Base-by-base conservation (phyloP, 1,284 basidiomycete genomes). In the Ganoderma multipileum region DNA sequence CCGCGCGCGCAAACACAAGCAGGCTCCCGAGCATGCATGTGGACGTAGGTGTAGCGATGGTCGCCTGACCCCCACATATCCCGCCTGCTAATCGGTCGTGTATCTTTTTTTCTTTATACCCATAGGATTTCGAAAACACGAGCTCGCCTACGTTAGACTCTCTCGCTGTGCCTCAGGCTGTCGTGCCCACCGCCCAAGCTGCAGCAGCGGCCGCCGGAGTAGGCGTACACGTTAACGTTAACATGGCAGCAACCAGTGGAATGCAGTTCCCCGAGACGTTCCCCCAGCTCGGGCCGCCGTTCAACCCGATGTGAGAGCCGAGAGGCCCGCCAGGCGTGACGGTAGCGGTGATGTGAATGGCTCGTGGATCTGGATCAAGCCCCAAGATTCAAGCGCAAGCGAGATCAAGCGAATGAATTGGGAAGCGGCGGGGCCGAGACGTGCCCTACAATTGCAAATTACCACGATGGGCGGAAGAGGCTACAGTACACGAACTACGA, bases 11-110 rank as follows among this genome's bases (percentile, higher is more conserved):
- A 77, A 94, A 94, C 77, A 94, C 92, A 68, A 94, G 92, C 79
- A 84, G 92, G 75, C 82, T 94, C 66, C 92, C 92, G 36, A 94
- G 92, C 79, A 90, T 88, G 82, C 92, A 94, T 81, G 93, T 88
- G 66, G 86, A 88, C 75, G 92, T 94, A 78, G 76, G 92, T 86
- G 73, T 79, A 78, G 77, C 77, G 68, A 71, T 76, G 73, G 73
- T 69, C 75, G 65, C 67, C 57, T 77, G 73, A 76, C 68, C 74
- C 62, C 61, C 67, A 65, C 60, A 55, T 65, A 60, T 64, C 54
- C 68, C 71, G 70, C 60, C 66, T 68, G 65, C 71, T 76, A 67
- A 72, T 70, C 26, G 28, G 36, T 65, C 64, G 36, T 54, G 52
- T 55, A 39, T 26, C 23, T 61, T 42, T 33, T 50, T 55, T 59